Conservation (phyloP, 2,329 filamentous ascomycete species). For the Exophiala sp. region DNA sequence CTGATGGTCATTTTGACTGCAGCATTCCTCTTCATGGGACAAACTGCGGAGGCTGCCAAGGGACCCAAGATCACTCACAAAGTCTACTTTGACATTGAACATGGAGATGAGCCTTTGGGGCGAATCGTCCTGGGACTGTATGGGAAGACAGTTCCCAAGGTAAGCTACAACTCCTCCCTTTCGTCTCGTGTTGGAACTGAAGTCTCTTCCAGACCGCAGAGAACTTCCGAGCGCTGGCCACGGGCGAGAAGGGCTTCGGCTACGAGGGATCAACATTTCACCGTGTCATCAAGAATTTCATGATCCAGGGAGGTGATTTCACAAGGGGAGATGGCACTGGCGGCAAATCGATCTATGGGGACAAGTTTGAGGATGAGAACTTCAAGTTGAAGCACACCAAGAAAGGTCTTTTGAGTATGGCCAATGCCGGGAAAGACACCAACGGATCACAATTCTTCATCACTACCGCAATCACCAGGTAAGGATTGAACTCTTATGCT, state of each 20-base stretch:
- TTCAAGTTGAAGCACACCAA: conserved; percentile 65
- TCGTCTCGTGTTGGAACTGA: conserved; percentile 1
- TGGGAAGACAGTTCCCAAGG: conserved; percentile 62
- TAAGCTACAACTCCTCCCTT: conserved; percentile 29
- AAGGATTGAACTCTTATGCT: conserved; percentile 11
- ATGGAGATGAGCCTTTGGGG: conserved; percentile 57
- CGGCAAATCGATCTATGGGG: conserved; percentile 62
- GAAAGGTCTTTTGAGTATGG: conserved; percentile 60
- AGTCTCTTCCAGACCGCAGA: conserved; percentile 50
- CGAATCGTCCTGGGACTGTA: conserved; percentile 60
- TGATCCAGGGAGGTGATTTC: conserved; percentile 66
- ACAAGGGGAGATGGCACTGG: conserved; percentile 60
- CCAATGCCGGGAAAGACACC: conserved; percentile 48
- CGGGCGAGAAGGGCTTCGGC: conserved; percentile 61
- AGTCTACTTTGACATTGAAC: conserved; percentile 62
- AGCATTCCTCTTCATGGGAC: conserved; percentile 67
- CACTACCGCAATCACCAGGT: conserved; percentile 54
- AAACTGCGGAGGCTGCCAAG: conserved; percentile 67
- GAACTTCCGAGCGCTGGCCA: conserved; percentile 60
- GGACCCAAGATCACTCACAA: conserved; percentile 92
- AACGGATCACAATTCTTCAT: conserved; percentile 62
- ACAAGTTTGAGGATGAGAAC: conserved; percentile 64
- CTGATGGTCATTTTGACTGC: conserved; percentile 71
- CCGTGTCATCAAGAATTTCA: conserved; percentile 64
- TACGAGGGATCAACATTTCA: conserved; percentile 63